Conservation (phyloP, 2,329 filamentous ascomycete genomes). For the Neopestalotiopsis sp. region DNA sequence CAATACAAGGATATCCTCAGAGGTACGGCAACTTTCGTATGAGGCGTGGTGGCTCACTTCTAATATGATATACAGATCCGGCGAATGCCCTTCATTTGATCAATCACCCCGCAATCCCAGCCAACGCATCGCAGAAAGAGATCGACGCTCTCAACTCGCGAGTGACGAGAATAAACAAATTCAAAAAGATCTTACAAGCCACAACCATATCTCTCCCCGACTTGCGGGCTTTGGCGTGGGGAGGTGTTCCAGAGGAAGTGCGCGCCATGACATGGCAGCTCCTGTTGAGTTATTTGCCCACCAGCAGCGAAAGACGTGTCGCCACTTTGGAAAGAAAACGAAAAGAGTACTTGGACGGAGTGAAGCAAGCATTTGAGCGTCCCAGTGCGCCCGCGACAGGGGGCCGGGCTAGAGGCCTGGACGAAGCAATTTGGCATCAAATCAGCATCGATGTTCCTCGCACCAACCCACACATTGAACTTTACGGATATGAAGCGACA, state of each 20-base stretch:
- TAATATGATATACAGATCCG: conserved; percentile 59
- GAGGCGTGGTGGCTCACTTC: neutral
- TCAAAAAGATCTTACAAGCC: conserved; percentile 92
- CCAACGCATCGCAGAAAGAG: conserved; percentile 81
- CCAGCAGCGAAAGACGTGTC: conserved; percentile 92
- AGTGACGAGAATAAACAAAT: conserved; percentile 96
- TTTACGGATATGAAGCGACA: conserved; percentile 96
- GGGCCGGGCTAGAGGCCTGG: conserved; percentile 70
- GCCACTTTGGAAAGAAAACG: conserved; percentile 90
- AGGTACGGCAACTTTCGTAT: conserved; percentile 47
- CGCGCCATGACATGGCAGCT: conserved; percentile 99
- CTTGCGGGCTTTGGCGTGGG: conserved; percentile 87
- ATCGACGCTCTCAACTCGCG: conserved; percentile 84
- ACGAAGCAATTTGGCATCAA: conserved; percentile 99
- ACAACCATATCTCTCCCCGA: conserved; percentile 88
- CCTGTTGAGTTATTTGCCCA: conserved; percentile 91
- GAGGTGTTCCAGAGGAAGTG: conserved; percentile 91
- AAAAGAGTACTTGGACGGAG: conserved; percentile 95
- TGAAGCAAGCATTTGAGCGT: conserved; percentile 73
- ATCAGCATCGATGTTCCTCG: conserved; percentile 98
- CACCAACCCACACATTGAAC: conserved; percentile 92
- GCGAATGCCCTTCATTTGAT: conserved; percentile 96
- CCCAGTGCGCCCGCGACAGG: conserved; percentile 50
- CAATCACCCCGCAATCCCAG: conserved; percentile 77
- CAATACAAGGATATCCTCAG: conserved; percentile 96